Conservation (phyloP, 208 protist genomes). For the Trypanosoma conorhini region DNA sequence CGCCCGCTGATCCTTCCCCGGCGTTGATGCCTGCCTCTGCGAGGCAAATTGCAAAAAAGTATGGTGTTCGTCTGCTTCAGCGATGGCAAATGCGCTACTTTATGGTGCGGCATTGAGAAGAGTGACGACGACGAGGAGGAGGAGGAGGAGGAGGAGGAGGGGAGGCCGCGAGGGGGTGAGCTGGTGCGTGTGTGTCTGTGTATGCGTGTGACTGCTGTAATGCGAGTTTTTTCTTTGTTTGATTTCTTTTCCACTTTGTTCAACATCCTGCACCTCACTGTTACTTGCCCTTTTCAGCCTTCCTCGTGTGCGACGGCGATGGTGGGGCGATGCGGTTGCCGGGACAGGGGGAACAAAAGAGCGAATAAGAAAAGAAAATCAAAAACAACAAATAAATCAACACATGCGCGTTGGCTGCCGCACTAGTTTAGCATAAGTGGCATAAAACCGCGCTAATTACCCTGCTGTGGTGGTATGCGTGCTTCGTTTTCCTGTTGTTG, state of each 20-base stretch:
- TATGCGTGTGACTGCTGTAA: background rate
- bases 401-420: too few relatives aligned
- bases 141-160: background rate
- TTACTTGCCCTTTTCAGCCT: too few relatives aligned
- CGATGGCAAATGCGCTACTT: slow-evolving; percentile 26
- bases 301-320: too few relatives aligned
- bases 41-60: background rate
- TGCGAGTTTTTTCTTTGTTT: background rate
- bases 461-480: background rate
- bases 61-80: slow-evolving; percentile 21
- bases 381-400: too few relatives aligned
- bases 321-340: too few relatives aligned
- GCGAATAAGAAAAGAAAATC: too few relatives aligned
- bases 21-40: background rate
- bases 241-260: slow-evolving; percentile 10
- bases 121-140: background rate
- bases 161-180: background rate
- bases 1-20: background rate
- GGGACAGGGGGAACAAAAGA: too few relatives aligned
- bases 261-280: background rate
- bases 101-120: slow-evolving; percentile 9
- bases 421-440: too few relatives aligned
- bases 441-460: too few relatives aligned
- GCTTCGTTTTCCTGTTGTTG: background rate
- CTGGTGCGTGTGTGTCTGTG: background rate